Evolutionary conservation across 179 eudicot species (phyloP).

Genomic region (Camellia oleifera): DNA sequence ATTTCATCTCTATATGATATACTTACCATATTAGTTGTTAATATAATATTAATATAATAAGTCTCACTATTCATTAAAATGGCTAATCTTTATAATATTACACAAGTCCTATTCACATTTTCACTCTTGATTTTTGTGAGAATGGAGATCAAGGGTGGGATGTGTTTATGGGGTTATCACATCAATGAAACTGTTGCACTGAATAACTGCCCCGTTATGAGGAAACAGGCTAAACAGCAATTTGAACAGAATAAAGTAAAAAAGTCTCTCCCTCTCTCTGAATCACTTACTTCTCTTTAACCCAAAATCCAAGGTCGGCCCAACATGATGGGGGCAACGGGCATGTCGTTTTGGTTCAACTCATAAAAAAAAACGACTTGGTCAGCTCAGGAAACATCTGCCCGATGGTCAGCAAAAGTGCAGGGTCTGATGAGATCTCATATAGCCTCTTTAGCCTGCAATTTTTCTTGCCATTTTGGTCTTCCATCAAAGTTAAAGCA

Average conservation of each 20-base stretch:
- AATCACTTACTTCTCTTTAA: conserved; percentile 2
- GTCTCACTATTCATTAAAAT: too few relatives aligned
- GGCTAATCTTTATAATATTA: too few relatives aligned
- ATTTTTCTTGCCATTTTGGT: conserved; percentile 25
- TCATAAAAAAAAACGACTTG: conserved; percentile 17
- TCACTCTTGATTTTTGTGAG: too few relatives aligned
- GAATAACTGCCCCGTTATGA: not conserved
- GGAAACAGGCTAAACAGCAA: conserved; percentile 14
- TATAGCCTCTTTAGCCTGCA: conserved; percentile 11
- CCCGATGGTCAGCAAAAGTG: conserved; percentile 31
- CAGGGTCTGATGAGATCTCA: not conserved
- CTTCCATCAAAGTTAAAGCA: conserved; percentile 35
- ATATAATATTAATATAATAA: too few relatives aligned
- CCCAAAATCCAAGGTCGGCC: conserved; percentile 27
- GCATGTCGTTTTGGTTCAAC: conserved; percentile 28
- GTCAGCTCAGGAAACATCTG: conserved; percentile 16
- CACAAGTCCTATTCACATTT: too few relatives aligned
- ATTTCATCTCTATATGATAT: too few relatives aligned
- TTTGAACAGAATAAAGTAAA: conserved; percentile 66
- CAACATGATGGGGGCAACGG: conserved; percentile 7
- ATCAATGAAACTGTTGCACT: too few relatives aligned
- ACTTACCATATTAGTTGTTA: too few relatives aligned
- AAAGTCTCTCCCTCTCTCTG: not conserved
- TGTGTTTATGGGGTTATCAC: too few relatives aligned
- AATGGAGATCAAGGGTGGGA: too few relatives aligned